Conservation (phyloP, 352 stramenopile genomes). For the Pythium phragmitis region DNA sequence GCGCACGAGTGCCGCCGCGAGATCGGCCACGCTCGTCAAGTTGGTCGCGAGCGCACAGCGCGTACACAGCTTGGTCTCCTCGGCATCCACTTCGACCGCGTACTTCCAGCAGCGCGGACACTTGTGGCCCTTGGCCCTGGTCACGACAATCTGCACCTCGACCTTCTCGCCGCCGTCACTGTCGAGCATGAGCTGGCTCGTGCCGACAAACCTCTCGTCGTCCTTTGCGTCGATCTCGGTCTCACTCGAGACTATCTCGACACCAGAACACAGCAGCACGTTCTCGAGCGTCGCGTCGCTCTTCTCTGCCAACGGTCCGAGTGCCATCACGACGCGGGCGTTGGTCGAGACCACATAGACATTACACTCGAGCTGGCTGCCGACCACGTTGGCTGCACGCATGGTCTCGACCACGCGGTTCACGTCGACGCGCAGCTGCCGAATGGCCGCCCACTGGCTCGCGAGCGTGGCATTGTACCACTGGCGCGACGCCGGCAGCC, state of each 20-base stretch:
- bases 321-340: conserved; percentile 40
- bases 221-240: conserved; percentile 3
- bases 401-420: conserved; percentile 79
- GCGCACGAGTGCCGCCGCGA: conserved; percentile 45
- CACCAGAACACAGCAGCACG: conserved; percentile 71
- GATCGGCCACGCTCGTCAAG: conserved; percentile 42
- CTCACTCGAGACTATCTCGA: conserved; percentile 39
- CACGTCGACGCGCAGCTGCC: conserved; percentile 81
- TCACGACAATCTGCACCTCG: conserved; percentile 57
- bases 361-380: conserved; percentile 78
- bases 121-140: conserved; percentile 70
- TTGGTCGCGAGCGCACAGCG: conserved; percentile 54
- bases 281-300: conserved; percentile 59
- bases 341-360: conserved; percentile 47
- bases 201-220: conserved; percentile 28
- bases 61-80: conserved; percentile 51
- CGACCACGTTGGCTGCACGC: conserved; percentile 49
- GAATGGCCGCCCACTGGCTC: conserved; percentile 87
- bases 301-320: conserved; percentile 50
- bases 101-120: conserved; percentile 91
- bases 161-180: conserved; percentile 34
- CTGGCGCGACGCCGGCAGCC: conserved; percentile 51
- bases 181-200: conserved; percentile 34
- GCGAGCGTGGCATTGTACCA: conserved; percentile 55
- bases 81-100: conserved; percentile 48